A percentile compares a stretch with the other conserved stretches of the same genome.
These are phyloP conservation scores for Aquilaria yunnanensis DNA, from an alignment of 345 rosid genomes.

Conservation along the genomic window DNA sequence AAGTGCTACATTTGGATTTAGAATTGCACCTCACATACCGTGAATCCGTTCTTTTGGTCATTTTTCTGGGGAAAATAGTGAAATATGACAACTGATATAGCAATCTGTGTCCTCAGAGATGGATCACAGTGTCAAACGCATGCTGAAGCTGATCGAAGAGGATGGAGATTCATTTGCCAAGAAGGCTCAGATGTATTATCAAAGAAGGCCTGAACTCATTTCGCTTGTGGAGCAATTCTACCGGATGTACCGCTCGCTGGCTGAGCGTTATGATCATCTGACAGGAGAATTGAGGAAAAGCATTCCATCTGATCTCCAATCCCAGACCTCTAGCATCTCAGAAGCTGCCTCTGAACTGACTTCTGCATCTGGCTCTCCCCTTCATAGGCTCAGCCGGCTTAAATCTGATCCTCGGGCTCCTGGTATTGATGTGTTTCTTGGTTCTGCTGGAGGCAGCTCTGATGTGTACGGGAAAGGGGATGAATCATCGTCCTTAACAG, in stretches of 20 bases:
- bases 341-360: slow-evolving; percentile 32
- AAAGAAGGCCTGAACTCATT: slow-evolving; percentile 65
- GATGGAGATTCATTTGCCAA: slow-evolving; percentile 81
- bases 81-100: slow-evolving; percentile 1
- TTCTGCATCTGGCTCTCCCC: slow-evolving; percentile 34
- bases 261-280: slow-evolving; percentile 78
- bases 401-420: slow-evolving; percentile 48
- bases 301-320: slow-evolving; percentile 38
- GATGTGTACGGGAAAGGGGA: slow-evolving; percentile 36
- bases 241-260: slow-evolving; percentile 64
- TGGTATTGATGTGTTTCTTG: slow-evolving; percentile 52
- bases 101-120: slow-evolving; percentile 39
- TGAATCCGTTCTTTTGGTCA: too few relatives aligned
- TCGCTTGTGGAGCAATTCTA: slow-evolving; percentile 68
- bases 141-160: slow-evolving; percentile 70
- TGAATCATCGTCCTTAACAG: slow-evolving; percentile 26
- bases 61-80: too few relatives aligned
- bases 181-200: slow-evolving; percentile 74
- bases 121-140: slow-evolving; percentile 60
- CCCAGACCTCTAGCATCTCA: slow-evolving; percentile 39
- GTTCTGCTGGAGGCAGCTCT: slow-evolving; percentile 40
- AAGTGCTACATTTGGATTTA: neutral
- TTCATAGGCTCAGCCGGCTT: slow-evolving; percentile 28
- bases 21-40: slow-evolving; percentile 18
- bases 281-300: slow-evolving; percentile 55